Evolutionary conservation across 495 filamentous ascomycete genomes (phyloP), one percentile per base, ranked within the genome.

Genomic region (Recurvomyces mirabilis): DNA sequence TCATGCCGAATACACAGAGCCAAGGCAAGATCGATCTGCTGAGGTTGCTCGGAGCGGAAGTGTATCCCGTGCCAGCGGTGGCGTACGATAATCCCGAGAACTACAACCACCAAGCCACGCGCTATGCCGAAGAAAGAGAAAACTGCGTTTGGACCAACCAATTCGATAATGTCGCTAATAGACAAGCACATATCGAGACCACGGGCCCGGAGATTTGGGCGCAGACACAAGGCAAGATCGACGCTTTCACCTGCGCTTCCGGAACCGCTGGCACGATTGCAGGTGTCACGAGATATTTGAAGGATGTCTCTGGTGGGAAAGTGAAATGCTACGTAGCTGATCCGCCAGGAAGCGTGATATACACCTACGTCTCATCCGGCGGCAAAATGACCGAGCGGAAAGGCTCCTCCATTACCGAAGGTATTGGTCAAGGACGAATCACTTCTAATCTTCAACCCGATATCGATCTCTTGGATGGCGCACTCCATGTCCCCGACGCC

Each of bases 71-170:
- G 1, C 91, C 91, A 7, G 91, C 88, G 1, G 91, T 95, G 5
- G 77, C 91, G n/a, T 95, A 85, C 61, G 91, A 95, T 43, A 83
- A 95, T 69, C 86, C 89, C 17, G 67, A 87, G 33, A 98, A 98
- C 66, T 98, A 95, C 69, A 96, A 98, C 66, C 88, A 94, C 65
- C 87, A 94, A 68, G 91, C 91, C 10, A 71, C 73, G 33, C 71
- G 91, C 11, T 87, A 95, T 63, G 91, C 91, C 26, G 87, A 93
- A 65, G 63, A 68, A 0, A 61, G 87, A 34, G 79, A 82, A 1
- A 95, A 95, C 64, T 87, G 91, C 5, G 87, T 95, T 1, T 98
- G 91, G 91, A 98, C 91, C 21, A 91, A 98, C 66, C 91, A 98
- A 62, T 98, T 98, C 68, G 91, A 98, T 59, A 98, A 98, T 67